Evolutionary conservation across 768 basidiomycete genomes (phyloP), one percentile per base, ranked within the genome.

Genomic region (Cystobasidium tubakii): DNA sequence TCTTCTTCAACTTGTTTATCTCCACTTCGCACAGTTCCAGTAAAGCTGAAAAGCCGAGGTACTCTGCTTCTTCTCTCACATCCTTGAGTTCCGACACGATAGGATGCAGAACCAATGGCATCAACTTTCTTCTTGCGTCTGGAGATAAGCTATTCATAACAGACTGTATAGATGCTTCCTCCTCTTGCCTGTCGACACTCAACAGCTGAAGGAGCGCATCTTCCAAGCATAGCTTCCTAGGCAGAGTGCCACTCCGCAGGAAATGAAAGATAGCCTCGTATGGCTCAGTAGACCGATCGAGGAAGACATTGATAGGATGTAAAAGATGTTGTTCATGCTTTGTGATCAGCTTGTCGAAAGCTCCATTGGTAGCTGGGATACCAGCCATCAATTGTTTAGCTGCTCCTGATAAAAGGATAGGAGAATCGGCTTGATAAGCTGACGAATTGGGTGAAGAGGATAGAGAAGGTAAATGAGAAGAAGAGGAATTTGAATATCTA

Each of bases 211-310:
- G 33, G 34, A 25, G 7, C 25, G 27, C 25, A 31, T 43, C 34
- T 33, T 69, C 33, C 34, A 63, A 21, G 9, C 33, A 54, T 12
- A 71, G 53, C 19, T 39, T 69, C 6, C 74, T 66, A 13, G 74
- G 74, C 9, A 75, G 57, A 19, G 17, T 25, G 31, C 54, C 71
- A 25, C 21, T 33, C 25, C 74, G 74, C 9, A 75, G 62, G 34
- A 39, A 75, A 46, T 72, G 60, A 34, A 75, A 42, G 70, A 75
- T 66, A 27, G 70, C 23, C 1, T 62, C 55, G 46, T 75, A 75
- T 13, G 44, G 13, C 19, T 34, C 54, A 1, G 74, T 39, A 55
- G 27, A 36, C 1, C 74, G 66, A 25, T 75, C 74, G 13, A 75
- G 57, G 46, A 62, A 72, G 12, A 75, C 9, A 54, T 71, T 69